Conservation (phyloP, 805 yeast species). For the Clavispora santaluciae region DNA sequence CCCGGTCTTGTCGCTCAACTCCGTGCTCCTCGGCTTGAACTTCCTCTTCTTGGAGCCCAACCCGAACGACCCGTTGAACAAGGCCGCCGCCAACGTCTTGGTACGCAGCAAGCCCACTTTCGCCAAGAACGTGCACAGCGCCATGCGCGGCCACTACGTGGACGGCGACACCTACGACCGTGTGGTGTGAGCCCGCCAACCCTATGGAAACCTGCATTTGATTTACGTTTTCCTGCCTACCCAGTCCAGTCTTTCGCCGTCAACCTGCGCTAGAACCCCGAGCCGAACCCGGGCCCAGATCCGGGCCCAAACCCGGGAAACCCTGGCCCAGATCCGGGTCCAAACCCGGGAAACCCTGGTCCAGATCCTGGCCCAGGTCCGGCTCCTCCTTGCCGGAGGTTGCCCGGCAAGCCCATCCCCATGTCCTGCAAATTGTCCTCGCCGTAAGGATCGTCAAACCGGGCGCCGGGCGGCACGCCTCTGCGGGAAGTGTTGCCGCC, state of each 20-base stretch:
- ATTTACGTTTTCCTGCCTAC: too few relatives aligned
- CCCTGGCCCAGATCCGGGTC: conserved; percentile 8
- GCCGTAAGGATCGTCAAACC: conserved; percentile 49
- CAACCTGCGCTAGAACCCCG: too few relatives aligned
- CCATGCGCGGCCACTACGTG: conserved; percentile 73
- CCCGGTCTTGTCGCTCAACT: conserved; percentile 79
- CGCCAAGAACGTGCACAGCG: conserved; percentile 46
- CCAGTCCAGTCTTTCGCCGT: too few relatives aligned
- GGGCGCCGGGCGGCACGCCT: conserved; percentile 44
- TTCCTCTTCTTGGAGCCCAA: conserved; percentile 87
- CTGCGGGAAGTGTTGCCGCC: conserved; percentile 23
- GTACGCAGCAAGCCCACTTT: conserved; percentile 41
- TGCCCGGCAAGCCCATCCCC: conserved; percentile 42
- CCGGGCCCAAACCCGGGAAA: conserved; percentile 3
- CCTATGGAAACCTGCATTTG: too few relatives aligned
- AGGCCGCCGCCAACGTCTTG: conserved; percentile 69
- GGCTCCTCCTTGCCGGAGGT: conserved; percentile 6
- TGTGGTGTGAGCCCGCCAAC: conserved; percentile 43
- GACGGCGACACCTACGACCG: conserved; percentile 57
- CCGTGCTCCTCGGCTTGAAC: conserved; percentile 78
- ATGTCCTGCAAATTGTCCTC: conserved; percentile 40
- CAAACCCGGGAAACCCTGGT: conserved; percentile 4
- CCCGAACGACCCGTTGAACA: conserved; percentile 87
- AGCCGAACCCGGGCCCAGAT: background rate
- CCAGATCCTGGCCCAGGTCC: conserved; percentile 7